Evolutionary conservation across 2,329 filamentous ascomycete species (phyloP).

Genomic region (Cladosporium sp.): DNA sequence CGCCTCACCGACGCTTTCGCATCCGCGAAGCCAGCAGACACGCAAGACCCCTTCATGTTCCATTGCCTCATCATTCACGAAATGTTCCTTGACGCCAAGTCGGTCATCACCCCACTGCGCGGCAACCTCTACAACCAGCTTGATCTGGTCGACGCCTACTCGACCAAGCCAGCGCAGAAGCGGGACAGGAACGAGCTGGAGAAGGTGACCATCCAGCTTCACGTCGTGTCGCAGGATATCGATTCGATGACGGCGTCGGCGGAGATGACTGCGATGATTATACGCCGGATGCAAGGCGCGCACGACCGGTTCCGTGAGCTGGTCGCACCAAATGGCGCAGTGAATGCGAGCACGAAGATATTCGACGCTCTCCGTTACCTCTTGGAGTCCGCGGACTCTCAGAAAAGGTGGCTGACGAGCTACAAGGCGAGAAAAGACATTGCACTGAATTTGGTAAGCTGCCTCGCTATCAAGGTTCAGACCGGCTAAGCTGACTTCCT

Average conservation of each 20-base stretch:
- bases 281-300: background rate
- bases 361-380: conserved; percentile 1
- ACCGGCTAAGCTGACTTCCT: background rate
- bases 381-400: background rate
- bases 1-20: background rate
- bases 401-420: conserved; percentile 1
- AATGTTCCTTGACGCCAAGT: background rate
- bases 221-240: background rate
- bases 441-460: conserved; percentile 1
- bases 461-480: background rate
- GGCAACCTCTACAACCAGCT: background rate
- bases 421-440: background rate
- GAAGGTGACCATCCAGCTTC: background rate
- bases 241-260: background rate
- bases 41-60: background rate
- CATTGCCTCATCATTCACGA: background rate
- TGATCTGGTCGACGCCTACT: background rate
- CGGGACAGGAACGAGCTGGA: background rate
- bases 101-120: background rate
- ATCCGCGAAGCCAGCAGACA: background rate
- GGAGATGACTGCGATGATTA: conserved; percentile 1
- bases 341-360: background rate
- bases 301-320: background rate
- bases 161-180: background rate
- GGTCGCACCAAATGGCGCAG: background rate